These are phyloP conservation scores for Neostapfia colusana DNA, from an alignment of 176 grass and related monocot genomes.

Conservation along the genomic window DNA sequence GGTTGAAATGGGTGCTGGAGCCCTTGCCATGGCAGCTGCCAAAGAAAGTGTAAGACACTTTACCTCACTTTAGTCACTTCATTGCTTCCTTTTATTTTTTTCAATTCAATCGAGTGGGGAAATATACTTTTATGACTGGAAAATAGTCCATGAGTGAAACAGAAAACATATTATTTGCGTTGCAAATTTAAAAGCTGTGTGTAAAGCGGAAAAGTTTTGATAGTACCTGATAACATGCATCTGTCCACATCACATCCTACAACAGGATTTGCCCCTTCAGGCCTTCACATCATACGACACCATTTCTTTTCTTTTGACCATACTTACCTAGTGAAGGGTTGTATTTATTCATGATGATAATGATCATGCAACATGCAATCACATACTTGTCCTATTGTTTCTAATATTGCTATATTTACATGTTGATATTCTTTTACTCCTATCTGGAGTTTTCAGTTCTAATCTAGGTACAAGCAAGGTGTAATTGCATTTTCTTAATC, in stretches of 20 bases:
- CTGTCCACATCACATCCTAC: no score
- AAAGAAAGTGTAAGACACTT: slow-evolving; percentile 92
- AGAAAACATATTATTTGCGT: background rate
- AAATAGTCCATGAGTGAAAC: slow-evolving; percentile 10
- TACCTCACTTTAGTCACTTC: slow-evolving; percentile 14
- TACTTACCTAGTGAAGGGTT: background rate
- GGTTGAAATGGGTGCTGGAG: slow-evolving; percentile 98
- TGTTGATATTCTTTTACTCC: slow-evolving; percentile 8
- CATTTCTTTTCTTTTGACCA: slow-evolving; percentile 9
- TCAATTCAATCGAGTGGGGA: slow-evolving; percentile 11
- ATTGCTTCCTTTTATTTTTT: slow-evolving; percentile 28
- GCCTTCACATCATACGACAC: slow-evolving; percentile 10
- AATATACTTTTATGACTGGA: slow-evolving; percentile 21
- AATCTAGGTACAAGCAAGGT: slow-evolving; percentile 17
- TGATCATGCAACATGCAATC: slow-evolving; percentile 7
- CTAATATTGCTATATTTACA: slow-evolving; percentile 3
- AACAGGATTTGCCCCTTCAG: no score
- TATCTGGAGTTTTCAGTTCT: background rate
- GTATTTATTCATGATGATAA: background rate
- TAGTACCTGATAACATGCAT: background rate
- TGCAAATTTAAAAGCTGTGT: slow-evolving; percentile 24
- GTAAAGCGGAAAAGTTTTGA: background rate
- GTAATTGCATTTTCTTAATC: slow-evolving; percentile 2
- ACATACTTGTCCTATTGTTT: background rate
- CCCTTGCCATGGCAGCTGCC: slow-evolving; percentile 95